A percentile compares a stretch with the other conserved stretches of the same genome.
Conservation (phyloP, 2,329 filamentous ascomycete species). For the Aspergillus sp. region DNA sequence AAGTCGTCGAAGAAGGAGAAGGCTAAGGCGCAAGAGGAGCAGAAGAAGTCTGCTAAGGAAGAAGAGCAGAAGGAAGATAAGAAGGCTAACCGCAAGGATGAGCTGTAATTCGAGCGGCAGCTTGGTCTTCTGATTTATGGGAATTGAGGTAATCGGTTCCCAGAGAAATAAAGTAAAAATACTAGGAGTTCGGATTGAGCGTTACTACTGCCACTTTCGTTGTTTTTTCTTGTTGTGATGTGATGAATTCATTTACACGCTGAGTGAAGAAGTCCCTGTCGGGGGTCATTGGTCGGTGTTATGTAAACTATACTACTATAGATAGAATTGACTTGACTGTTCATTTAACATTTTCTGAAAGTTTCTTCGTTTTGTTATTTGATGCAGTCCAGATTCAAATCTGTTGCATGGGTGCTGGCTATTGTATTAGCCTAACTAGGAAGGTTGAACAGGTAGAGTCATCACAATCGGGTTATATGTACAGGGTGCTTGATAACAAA, state of each 20-base stretch:
- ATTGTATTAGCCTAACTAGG: no score
- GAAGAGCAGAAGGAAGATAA: conserved; percentile 25
- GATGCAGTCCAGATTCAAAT: background rate
- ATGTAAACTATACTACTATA: background rate
- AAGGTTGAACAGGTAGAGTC: background rate
- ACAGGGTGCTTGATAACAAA: background rate
- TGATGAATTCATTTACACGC: background rate
- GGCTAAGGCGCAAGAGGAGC: background rate
- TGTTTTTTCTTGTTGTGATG: background rate
- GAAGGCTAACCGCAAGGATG: conserved; percentile 35
- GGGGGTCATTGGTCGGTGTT: background rate
- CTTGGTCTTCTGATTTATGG: no score
- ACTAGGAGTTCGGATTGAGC: conserved; percentile 18
- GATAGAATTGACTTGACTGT: background rate
- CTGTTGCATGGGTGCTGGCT: background rate
- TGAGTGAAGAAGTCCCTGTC: no score
- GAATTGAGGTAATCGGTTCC: no score
- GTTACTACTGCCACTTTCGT: conserved; percentile 6
- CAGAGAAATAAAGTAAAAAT: background rate
- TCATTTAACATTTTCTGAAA: background rate
- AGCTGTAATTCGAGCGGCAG: conserved; percentile 25
- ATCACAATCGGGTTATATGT: background rate
- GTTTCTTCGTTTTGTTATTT: background rate
- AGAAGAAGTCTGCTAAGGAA: conserved; percentile 1
- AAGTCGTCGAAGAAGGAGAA: conserved; percentile 18